A percentile compares a stretch with the other conserved stretches of the same genome.
These are phyloP conservation scores for Paraleonurus japonicus DNA, from an alignment of 257 asterid species.

Conservation along the genomic window DNA sequence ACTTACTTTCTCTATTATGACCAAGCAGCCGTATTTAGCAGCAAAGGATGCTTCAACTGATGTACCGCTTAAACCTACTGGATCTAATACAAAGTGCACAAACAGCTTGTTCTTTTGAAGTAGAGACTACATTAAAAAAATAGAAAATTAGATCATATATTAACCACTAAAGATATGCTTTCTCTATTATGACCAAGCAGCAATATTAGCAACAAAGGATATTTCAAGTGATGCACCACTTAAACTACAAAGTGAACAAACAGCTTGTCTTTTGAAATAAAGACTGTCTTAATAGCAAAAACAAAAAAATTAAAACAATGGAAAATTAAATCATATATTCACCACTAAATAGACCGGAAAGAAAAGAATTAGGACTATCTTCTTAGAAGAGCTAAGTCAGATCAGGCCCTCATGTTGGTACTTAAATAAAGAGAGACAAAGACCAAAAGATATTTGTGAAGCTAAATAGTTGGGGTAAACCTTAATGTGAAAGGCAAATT, in stretches of 20 bases:
- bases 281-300: conserved; percentile 48
- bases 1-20: conserved; percentile 69
- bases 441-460: background rate
- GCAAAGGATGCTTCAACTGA: conserved; percentile 68
- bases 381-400: background rate
- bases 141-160: conserved; percentile 2
- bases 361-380: background rate
- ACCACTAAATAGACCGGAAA: conserved; percentile 8
- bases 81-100: conserved; percentile 83
- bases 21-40: conserved; percentile 77
- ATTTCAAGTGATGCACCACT: conserved; percentile 53
- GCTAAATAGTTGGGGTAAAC: background rate
- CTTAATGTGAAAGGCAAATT: background rate
- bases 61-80: conserved; percentile 48
- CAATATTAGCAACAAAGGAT: conserved; percentile 71
- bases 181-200: conserved; percentile 71
- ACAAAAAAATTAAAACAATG: background rate
- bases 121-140: conserved; percentile 48
- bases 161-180: conserved; percentile 35
- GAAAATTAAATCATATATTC: background rate
- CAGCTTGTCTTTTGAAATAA: conserved; percentile 49
- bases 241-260: conserved; percentile 73
- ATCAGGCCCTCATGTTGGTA: background rate
- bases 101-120: conserved; percentile 54
- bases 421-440: background rate